Conservation (phyloP, 2,329 filamentous ascomycete genomes). For the Metarhizium album region DNA sequence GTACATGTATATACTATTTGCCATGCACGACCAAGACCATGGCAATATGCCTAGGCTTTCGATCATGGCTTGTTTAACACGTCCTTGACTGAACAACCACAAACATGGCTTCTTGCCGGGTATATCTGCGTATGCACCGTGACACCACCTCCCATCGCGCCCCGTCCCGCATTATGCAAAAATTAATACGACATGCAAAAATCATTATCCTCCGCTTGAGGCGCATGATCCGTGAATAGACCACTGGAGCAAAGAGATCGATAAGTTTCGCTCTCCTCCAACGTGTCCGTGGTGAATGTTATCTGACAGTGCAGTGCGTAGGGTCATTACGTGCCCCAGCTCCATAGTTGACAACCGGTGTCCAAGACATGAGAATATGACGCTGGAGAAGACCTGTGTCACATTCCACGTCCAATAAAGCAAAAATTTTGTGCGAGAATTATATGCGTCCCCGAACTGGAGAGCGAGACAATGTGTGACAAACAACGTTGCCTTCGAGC, state of each 20-base stretch:
- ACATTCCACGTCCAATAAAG: neutral
- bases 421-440: neutral
- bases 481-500: no score
- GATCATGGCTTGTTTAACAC: neutral
- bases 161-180: neutral
- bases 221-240: neutral
- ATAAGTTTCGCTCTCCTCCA: neutral
- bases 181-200: neutral
- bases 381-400: neutral
- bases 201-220: neutral
- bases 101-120: neutral
- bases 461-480: neutral
- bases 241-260: neutral
- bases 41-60: neutral
- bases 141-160: neutral
- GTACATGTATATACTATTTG: neutral
- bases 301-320: neutral
- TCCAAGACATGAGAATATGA: neutral
- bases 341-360: neutral
- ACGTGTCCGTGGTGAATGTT: neutral
- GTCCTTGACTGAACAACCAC: neutral
- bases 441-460: neutral
- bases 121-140: neutral
- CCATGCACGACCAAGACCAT: slow-evolving; percentile 1
- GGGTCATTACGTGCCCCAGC: neutral